A percentile compares a stretch with the other conserved stretches of the same genome.
Evolutionary conservation across 176 grass and related monocot genomes (phyloP).

Genomic region (Paspalum notatum): DNA sequence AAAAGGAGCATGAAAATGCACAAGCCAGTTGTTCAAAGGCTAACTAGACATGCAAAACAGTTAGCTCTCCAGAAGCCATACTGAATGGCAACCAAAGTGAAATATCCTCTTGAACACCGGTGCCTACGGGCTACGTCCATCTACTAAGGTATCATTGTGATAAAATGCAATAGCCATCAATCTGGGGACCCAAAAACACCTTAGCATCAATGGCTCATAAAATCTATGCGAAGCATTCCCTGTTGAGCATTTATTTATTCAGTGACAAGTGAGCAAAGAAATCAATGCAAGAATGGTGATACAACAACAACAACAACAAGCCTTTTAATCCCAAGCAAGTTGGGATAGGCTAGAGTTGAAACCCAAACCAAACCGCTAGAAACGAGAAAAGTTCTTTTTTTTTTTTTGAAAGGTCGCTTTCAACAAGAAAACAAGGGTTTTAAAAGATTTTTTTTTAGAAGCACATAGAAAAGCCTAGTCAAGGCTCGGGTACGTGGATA

Average conservation of each 20-base stretch:
- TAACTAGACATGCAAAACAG: conserved; percentile 16
- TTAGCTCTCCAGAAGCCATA: conserved; percentile 12
- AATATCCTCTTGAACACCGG: neutral
- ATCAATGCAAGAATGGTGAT: too few relatives aligned
- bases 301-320: too few relatives aligned
- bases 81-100: conserved; percentile 19
- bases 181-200: neutral
- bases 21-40: neutral
- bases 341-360: too few relatives aligned
- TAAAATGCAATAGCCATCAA: neutral
- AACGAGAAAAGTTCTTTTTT: too few relatives aligned
- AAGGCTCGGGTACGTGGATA: too few relatives aligned
- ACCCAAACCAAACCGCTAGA: too few relatives aligned
- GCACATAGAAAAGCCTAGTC: too few relatives aligned
- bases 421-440: too few relatives aligned
- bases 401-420: too few relatives aligned
- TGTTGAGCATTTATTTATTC: conserved; percentile 12
- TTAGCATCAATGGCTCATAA: conserved; percentile 6
- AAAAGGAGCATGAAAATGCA: conserved; percentile 15
- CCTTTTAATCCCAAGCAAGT: too few relatives aligned
- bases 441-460: too few relatives aligned
- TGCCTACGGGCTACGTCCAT: conserved; percentile 7
- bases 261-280: neutral
- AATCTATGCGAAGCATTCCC: conserved; percentile 5
- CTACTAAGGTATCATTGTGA: conserved; percentile 11